Percentiles rank a stretch among this genome's conserved stretches.
phyloP scores from a whole-genome alignment of 176 grass and related monocot genomes.

The Puya raimondii region DNA sequence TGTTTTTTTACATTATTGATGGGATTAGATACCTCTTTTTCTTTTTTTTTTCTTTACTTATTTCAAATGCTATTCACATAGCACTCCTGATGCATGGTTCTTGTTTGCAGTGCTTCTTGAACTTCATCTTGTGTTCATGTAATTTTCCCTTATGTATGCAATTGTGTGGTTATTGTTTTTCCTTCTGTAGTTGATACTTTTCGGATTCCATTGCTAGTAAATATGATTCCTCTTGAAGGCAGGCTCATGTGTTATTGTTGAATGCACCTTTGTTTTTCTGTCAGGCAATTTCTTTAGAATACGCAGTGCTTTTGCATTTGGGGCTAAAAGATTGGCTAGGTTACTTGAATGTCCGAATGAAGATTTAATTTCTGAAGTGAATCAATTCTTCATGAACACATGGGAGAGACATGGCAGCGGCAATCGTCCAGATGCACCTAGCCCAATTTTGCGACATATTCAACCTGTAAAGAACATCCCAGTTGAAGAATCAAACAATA shows the following conservation, averaged over 20 bases:
- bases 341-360: constrained; percentile 75
- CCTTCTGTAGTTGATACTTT: not conserved
- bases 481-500: constrained; percentile 38
- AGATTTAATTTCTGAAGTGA: constrained; percentile 49
- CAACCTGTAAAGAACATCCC: constrained; percentile 23
- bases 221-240: not conserved
- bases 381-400: constrained; percentile 79
- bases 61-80: no score
- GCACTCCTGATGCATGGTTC: no score
- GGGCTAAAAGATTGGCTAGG: constrained; percentile 58
- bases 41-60: no score
- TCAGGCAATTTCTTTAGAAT: constrained; percentile 95
- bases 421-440: constrained; percentile 41
- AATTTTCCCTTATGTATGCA: not conserved
- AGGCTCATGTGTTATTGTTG: not conserved
- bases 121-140: no score
- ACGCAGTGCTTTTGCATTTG: constrained; percentile 87
- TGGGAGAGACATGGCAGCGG: constrained; percentile 70
- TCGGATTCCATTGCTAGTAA: not conserved
- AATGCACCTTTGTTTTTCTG: constrained; percentile 13
- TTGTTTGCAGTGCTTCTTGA: no score
- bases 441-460: constrained; percentile 25
- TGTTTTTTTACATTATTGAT: no score
- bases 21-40: no score
- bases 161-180: not conserved